These are phyloP conservation scores for Roridomyces roridus DNA, from an alignment of 768 basidiomycete genomes.

Conservation along the genomic window DNA sequence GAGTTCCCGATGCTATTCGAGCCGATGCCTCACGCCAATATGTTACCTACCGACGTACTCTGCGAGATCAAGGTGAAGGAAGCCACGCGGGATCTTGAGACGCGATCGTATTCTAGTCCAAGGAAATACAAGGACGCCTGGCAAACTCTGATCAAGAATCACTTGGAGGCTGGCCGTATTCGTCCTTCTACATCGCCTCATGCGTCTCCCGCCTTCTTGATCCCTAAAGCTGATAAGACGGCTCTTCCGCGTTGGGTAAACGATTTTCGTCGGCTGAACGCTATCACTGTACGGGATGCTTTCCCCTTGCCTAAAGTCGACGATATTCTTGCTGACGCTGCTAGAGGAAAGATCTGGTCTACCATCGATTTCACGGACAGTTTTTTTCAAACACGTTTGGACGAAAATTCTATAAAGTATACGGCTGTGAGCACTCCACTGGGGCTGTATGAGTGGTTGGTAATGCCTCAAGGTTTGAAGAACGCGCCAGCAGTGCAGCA, in stretches of 20 bases:
- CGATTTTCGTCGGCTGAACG: constrained; percentile 39
- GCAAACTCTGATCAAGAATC: constrained; percentile 32
- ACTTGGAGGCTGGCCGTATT: constrained; percentile 35
- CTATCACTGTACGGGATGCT: constrained; percentile 34
- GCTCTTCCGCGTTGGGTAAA: constrained; percentile 42
- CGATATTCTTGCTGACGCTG: constrained; percentile 40
- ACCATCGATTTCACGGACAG: constrained; percentile 46
- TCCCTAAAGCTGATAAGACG: constrained; percentile 36
- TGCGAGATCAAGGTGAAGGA: constrained; percentile 28
- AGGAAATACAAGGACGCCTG: constrained; percentile 36
- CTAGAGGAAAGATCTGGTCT: constrained; percentile 36
- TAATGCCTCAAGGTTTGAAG: constrained; percentile 28
- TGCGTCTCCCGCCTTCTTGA: constrained; percentile 44
- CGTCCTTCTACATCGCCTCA: constrained; percentile 30
- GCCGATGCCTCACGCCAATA: constrained; percentile 23
- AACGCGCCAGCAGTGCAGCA: constrained; percentile 39
- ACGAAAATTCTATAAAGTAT: constrained; percentile 31
- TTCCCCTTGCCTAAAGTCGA: constrained; percentile 36
- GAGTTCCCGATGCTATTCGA: constrained; percentile 27
- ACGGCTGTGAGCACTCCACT: constrained; percentile 43
- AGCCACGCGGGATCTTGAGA: constrained; percentile 19
- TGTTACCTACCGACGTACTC: constrained; percentile 24
- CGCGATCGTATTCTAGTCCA: constrained; percentile 30
- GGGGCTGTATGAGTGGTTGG: constrained; percentile 40
- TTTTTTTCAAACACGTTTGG: constrained; percentile 41